Evolutionary conservation across 371 early-diverging fungal genomes (phyloP).

Genomic region (Mucor circinelloides): DNA sequence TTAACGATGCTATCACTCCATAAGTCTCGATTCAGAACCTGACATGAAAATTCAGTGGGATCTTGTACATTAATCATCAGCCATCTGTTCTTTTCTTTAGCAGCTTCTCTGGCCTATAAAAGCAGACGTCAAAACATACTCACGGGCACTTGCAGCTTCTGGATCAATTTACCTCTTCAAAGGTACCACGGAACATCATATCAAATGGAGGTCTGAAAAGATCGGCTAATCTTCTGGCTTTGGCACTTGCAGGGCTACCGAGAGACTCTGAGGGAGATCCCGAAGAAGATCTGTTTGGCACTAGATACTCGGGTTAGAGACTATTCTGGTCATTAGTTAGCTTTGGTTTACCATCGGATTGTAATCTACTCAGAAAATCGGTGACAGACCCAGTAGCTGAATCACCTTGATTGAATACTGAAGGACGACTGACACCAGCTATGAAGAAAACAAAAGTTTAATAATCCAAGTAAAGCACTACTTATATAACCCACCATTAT

Average conservation of each 20-base stretch:
- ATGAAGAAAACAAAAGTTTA: neutral
- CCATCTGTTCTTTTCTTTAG: slow-evolving; percentile 74
- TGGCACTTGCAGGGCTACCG: slow-evolving; percentile 31
- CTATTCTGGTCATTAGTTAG: neutral
- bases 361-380: slow-evolving; percentile 27
- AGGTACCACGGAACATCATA: slow-evolving; percentile 79
- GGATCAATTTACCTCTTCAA: slow-evolving; percentile 62
- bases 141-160: neutral
- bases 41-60: slow-evolving; percentile 83
- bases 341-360: slow-evolving; percentile 12
- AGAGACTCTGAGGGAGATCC: slow-evolving; percentile 2
- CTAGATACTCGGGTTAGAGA: neutral
- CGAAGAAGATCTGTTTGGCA: slow-evolving; percentile 8
- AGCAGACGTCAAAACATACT: neutral
- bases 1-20: slow-evolving; percentile 84
- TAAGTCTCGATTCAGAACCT: slow-evolving; percentile 88
- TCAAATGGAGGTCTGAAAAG: slow-evolving; percentile 88
- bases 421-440: slow-evolving; percentile 18
- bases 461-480: neutral
- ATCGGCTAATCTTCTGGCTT: slow-evolving; percentile 62
- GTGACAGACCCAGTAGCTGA: slow-evolving; percentile 40
- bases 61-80: slow-evolving; percentile 89
- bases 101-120: slow-evolving; percentile 69
- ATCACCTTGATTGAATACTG: slow-evolving; percentile 56
- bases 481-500: neutral